phyloP scores from a whole-genome alignment of 306 rosid species.

The Urtica urens region DNA sequence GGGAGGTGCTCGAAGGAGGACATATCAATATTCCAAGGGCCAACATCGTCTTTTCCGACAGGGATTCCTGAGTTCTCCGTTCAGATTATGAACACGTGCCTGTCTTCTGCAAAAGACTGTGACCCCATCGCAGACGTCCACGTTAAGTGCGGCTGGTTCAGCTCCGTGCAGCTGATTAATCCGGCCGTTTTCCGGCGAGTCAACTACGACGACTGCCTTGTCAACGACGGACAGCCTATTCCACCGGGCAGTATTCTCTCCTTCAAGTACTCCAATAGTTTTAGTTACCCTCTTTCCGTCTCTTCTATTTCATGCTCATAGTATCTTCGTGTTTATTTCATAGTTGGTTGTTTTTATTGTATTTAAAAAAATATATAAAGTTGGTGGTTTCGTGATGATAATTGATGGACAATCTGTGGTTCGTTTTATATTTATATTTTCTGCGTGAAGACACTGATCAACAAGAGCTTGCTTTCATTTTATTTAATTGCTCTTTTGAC shows the following conservation, averaged over 20 bases:
- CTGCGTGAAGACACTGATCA: not conserved
- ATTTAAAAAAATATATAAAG: not conserved
- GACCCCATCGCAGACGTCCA: slow-evolving; percentile 37
- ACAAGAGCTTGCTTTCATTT: too few relatives aligned
- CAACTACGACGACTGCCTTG: slow-evolving; percentile 42
- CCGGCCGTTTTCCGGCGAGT: slow-evolving; percentile 37
- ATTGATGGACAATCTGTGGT: too few relatives aligned
- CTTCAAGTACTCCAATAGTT: slow-evolving; percentile 47
- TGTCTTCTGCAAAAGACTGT: slow-evolving; percentile 40
- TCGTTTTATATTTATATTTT: not conserved
- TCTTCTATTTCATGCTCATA: slow-evolving; percentile 30
- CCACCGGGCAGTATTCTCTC: slow-evolving; percentile 33
- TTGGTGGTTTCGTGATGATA: not conserved
- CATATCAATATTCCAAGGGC: slow-evolving; percentile 34
- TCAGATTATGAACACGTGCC: slow-evolving; percentile 36
- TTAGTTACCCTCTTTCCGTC: slow-evolving; percentile 41
- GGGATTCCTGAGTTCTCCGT: slow-evolving; percentile 48
- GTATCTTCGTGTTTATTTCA: too few relatives aligned
- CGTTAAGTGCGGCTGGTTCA: slow-evolving; percentile 57
- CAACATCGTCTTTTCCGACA: slow-evolving; percentile 29
- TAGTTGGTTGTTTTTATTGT: not conserved
- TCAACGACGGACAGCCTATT: slow-evolving; percentile 36
- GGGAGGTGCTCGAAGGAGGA: slow-evolving; percentile 34
- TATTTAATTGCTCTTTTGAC: too few relatives aligned
- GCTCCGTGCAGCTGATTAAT: slow-evolving; percentile 43